Conservation (phyloP, 371 early-diverging fungal genomes). For the Rhizopus stolonifer region DNA sequence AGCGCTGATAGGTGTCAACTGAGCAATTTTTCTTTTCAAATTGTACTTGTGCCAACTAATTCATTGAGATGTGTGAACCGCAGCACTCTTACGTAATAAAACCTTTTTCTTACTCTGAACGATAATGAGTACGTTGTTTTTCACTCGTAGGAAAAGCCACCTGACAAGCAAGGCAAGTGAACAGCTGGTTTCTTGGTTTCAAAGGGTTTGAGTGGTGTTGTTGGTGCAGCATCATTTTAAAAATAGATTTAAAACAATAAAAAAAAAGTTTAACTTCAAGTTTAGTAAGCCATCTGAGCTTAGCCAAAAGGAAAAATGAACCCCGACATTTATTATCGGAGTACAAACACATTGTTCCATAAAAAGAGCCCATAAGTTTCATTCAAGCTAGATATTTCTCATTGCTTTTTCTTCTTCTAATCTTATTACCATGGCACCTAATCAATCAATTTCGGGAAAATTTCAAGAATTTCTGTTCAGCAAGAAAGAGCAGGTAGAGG, state of each 20-base stretch:
- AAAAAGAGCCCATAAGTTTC: background rate
- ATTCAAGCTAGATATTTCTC: background rate
- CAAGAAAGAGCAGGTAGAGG: constrained; percentile 10
- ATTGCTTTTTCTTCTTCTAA: background rate
- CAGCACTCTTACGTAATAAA: background rate
- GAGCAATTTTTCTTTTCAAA: constrained; percentile 82
- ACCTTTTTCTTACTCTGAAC: constrained; percentile 58
- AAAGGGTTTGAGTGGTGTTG: constrained; percentile 21
- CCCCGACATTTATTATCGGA: background rate
- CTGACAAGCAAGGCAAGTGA: constrained; percentile 79
- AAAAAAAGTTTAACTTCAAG: constrained; percentile 2
- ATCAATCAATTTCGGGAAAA: constrained; percentile 8
- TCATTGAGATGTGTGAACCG: background rate
- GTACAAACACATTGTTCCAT: too few relatives aligned
- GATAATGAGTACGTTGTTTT: constrained; percentile 81
- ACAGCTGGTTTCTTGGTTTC: constrained; percentile 33
- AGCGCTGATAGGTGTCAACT: constrained; percentile 70
- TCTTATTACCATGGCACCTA: constrained; percentile 5
- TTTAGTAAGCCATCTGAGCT: background rate
- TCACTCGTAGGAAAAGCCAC: constrained; percentile 84
- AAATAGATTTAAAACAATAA: background rate
- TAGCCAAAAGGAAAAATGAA: background rate
- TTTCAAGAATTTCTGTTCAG: constrained; percentile 13
- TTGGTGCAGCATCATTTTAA: background rate
- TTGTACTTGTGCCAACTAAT: constrained; percentile 86